These are phyloP conservation scores for Trichoderma pleuroti DNA, from an alignment of 2,329 filamentous ascomycete genomes.

Conservation along the genomic window DNA sequence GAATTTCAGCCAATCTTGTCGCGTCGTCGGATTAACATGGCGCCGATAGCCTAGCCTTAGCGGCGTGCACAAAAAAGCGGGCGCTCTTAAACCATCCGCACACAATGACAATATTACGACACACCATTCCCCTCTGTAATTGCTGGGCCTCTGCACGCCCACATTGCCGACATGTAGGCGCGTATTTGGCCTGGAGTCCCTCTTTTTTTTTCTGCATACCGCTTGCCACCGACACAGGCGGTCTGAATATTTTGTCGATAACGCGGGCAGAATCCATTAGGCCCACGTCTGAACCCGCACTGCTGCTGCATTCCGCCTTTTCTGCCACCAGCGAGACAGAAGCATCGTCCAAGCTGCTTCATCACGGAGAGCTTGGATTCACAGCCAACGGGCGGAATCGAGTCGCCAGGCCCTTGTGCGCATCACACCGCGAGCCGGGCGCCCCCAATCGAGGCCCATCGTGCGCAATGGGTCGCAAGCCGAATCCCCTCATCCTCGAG, in stretches of 20 bases:
- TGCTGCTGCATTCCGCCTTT: constrained; percentile 19
- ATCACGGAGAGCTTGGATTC: not conserved
- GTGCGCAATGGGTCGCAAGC: constrained; percentile 71
- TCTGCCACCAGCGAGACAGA: not conserved
- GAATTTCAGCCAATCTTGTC: not conserved
- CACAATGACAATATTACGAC: not conserved
- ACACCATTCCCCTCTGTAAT: not conserved
- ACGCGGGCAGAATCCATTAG: constrained; percentile 33
- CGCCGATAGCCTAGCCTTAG: not conserved
- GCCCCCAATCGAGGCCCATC: constrained; percentile 26
- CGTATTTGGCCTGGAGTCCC: not conserved
- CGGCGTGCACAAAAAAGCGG: not conserved
- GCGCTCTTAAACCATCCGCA: not conserved
- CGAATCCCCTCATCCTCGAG: constrained; percentile 79
- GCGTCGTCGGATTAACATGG: not conserved
- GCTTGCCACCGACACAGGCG: constrained; percentile 26
- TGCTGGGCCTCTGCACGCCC: not conserved
- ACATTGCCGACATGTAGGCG: not conserved
- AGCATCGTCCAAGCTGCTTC: not conserved
- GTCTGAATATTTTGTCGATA: constrained; percentile 37
- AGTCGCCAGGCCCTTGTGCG: constrained; percentile 17
- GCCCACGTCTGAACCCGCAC: constrained; percentile 14
- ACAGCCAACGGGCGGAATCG: constrained; percentile 1
- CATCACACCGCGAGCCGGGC: constrained; percentile 25
- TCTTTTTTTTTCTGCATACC: constrained; percentile 9